Evolutionary conservation across 2,329 filamentous ascomycete genomes (phyloP).

Genomic region (Talaromyces atroroseus): DNA sequence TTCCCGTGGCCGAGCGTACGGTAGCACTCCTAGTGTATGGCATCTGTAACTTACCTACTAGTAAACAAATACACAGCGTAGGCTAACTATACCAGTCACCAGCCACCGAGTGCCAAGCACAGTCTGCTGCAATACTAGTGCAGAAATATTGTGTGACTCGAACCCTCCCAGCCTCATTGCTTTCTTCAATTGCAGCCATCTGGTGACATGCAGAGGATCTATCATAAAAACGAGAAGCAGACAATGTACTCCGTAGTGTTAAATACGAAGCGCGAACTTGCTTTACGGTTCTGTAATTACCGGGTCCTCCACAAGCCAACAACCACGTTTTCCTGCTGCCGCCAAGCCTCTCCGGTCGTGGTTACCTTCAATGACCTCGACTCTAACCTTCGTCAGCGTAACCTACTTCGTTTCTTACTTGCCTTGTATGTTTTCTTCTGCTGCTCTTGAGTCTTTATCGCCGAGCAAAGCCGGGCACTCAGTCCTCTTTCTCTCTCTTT

Average conservation of each 20-base stretch:
- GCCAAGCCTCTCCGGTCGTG: not conserved
- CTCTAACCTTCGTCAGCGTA: no score
- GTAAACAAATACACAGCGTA: no score
- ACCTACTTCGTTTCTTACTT: not conserved
- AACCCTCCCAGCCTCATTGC: not conserved
- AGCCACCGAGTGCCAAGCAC: not conserved
- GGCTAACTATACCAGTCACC: no score
- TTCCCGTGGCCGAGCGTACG: not conserved
- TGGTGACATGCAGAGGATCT: no score
- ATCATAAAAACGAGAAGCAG: no score
- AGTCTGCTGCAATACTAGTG: not conserved
- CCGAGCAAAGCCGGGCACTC: not conserved
- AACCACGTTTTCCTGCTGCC: conserved; percentile 4
- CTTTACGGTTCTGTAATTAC: not conserved
- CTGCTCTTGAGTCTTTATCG: not conserved
- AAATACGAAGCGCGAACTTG: no score
- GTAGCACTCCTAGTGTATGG: no score
- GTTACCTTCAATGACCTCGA: not conserved
- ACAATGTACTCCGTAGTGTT: no score
- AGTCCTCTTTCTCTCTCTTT: not conserved
- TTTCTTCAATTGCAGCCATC: not conserved
- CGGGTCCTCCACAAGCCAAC: not conserved
- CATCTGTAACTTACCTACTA: not conserved
- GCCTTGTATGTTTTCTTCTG: not conserved
- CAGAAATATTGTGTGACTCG: no score